Evolutionary conservation across 306 rosid genomes (phyloP), one percentile per base, ranked within the genome.

Genomic region (Pachyrhizus erosus): DNA sequence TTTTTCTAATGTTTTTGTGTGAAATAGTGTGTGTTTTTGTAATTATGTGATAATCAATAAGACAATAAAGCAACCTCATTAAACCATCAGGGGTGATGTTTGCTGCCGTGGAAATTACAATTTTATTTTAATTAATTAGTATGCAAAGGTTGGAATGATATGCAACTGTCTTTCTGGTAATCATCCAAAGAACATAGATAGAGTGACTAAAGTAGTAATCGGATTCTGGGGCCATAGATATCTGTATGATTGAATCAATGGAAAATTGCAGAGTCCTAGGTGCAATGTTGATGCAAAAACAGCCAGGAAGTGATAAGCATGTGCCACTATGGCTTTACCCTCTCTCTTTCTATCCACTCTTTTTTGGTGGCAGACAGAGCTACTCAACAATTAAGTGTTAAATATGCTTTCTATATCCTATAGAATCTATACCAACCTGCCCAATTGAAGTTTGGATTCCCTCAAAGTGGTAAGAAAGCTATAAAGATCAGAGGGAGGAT

Each of bases 281-380:
- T 65, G 80, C 83, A 65, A 24, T 45, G 65, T 66, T 54, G 86
- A 78, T 73, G 84, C 74, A 82, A 86, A 86, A 82, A 77, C 45
- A 85, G 23, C 49, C 2, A 0, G 18, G 83, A 81, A 85, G 86
- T 65, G 88, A 77, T 82, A 67, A 72, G 80, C 88, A 72, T 85
- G 68, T 81, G 83, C 66, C 29, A 51, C 52, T 45, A 39, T 48
- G 64, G 66, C 81, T 65, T 73, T 66, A 10, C 23, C 2, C 51
- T 27, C 31, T 27, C 31, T 27, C 31, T 55, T 46, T 55, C 7
- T 49, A 29, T 48, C 2, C 15, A 23, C 46, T 24, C 67, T 54
- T 73, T 79, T 55, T 20, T 84, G 55, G 84, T 84, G 87, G 87
- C 84, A 73, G 73, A 84, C 81, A 79, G 0, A 74, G 26, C 29